Conservation (phyloP, 1,139 yeast genomes). For the Lodderomyces parapsilosis region DNA sequence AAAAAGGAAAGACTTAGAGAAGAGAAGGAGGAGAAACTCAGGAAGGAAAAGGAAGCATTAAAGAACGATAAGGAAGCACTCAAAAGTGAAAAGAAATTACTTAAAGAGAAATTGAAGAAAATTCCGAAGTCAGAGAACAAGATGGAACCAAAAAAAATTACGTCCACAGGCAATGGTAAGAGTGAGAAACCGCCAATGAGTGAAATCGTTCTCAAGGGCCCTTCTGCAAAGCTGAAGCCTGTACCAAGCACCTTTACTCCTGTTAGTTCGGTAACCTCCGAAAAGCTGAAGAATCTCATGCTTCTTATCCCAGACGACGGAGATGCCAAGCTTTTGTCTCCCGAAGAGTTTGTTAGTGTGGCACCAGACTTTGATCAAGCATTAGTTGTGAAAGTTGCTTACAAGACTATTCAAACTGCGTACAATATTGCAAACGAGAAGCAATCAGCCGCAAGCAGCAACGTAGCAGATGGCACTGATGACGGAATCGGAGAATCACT, state of each 20-base stretch:
- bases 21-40: not conserved
- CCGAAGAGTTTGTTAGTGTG: not conserved
- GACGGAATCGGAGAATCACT: not conserved
- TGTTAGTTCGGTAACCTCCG: not conserved
- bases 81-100: not conserved
- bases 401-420: not conserved
- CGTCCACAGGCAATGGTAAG: not conserved
- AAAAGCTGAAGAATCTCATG: not conserved
- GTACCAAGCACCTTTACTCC: not conserved
- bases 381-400: not conserved
- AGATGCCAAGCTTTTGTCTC: not conserved
- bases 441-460: not conserved
- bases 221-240: not conserved
- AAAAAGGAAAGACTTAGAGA: not conserved
- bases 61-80: not conserved
- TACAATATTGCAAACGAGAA: not conserved
- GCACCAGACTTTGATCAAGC: not conserved
- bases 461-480: not conserved
- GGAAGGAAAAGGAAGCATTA: not conserved
- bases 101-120: not conserved
- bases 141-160: not conserved
- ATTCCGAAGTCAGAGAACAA: not conserved
- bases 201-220: not conserved
- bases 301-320: not conserved
- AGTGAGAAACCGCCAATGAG: not conserved